Conservation (phyloP, 2,329 filamentous ascomycete genomes). For the Pezicula radicicola region DNA sequence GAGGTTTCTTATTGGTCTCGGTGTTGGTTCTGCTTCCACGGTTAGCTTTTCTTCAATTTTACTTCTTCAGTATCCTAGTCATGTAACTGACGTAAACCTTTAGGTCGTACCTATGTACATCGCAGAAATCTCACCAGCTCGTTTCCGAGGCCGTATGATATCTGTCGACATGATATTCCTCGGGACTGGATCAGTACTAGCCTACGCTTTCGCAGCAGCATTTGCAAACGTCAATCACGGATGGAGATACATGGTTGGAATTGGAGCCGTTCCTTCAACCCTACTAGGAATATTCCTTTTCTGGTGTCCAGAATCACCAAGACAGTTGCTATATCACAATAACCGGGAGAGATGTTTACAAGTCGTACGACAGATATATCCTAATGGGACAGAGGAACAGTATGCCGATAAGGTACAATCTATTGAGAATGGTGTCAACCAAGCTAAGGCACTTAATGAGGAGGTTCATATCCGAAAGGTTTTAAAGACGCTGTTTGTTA, state of each 20-base stretch:
- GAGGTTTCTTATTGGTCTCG: conserved; percentile 44
- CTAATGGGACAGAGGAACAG: conserved; percentile 36
- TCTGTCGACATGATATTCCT: conserved; percentile 45
- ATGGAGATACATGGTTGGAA: conserved; percentile 48
- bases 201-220: conserved; percentile 50
- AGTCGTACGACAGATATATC: conserved; percentile 36
- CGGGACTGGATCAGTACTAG: conserved; percentile 37
- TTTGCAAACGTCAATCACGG: conserved; percentile 37
- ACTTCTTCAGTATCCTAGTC: background rate
- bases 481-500: conserved; percentile 41
- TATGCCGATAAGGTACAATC: conserved; percentile 38
- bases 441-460: conserved; percentile 34
- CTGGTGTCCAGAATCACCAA: conserved; percentile 46
- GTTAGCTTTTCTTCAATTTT: background rate
- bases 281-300: conserved; percentile 38
- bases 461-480: conserved; percentile 36
- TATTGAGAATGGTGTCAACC: conserved; percentile 35
- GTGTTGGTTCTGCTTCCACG: conserved; percentile 44
- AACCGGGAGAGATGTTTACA: conserved; percentile 25
- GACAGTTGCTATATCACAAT: conserved; percentile 41
- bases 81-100: background rate
- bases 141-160: conserved; percentile 46
- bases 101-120: conserved; percentile 52
- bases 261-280: conserved; percentile 44
- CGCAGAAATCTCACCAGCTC: conserved; percentile 45